Percentiles rank a stretch among this genome's conserved stretches.
Conservation (phyloP, 2,329 filamentous ascomycete genomes). For the Esteya vermicola region DNA sequence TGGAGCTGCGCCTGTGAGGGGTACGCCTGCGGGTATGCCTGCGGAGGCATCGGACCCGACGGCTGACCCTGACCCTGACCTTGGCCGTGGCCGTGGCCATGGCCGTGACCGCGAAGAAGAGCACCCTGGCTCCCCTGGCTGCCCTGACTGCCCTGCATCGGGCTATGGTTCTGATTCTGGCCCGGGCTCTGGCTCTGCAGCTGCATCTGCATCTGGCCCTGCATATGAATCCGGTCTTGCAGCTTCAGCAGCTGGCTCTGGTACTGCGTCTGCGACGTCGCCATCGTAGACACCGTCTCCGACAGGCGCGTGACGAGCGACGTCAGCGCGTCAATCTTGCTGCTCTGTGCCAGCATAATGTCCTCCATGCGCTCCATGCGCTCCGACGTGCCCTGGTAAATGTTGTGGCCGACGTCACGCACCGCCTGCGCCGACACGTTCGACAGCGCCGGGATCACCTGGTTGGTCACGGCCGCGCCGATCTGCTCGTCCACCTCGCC, state of each 20-base stretch:
- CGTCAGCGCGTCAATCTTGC: conserved; percentile 62
- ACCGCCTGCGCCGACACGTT: conserved; percentile 50
- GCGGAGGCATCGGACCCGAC: conserved; percentile 1
- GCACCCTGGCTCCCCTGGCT: no score
- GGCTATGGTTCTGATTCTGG: neutral
- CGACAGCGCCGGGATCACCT: conserved; percentile 52
- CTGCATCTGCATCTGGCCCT: neutral
- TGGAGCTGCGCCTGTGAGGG: conserved; percentile 8
- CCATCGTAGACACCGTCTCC: conserved; percentile 57
- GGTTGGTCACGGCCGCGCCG: conserved; percentile 41
- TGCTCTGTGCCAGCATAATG: conserved; percentile 35
- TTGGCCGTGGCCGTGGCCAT: conserved; percentile 9
- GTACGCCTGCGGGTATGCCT: conserved; percentile 11
- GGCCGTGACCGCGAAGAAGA: neutral
- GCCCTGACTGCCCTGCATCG: no score
- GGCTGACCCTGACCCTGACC: conserved; percentile 6
- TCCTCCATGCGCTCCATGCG: conserved; percentile 35
- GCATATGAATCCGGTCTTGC: conserved; percentile 14
- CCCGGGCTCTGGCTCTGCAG: neutral
- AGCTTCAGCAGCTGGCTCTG: conserved; percentile 50
- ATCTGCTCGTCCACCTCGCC: conserved; percentile 58
- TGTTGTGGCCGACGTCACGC: conserved; percentile 51
- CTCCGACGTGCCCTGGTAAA: conserved; percentile 47
- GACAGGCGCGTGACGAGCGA: conserved; percentile 51
- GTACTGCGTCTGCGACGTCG: conserved; percentile 51